Percentiles rank a stretch among this genome's conserved stretches.
Evolutionary conservation across 1,284 basidiomycete genomes (phyloP).

Genomic region (Cutaneotrichosporon sp.): DNA sequence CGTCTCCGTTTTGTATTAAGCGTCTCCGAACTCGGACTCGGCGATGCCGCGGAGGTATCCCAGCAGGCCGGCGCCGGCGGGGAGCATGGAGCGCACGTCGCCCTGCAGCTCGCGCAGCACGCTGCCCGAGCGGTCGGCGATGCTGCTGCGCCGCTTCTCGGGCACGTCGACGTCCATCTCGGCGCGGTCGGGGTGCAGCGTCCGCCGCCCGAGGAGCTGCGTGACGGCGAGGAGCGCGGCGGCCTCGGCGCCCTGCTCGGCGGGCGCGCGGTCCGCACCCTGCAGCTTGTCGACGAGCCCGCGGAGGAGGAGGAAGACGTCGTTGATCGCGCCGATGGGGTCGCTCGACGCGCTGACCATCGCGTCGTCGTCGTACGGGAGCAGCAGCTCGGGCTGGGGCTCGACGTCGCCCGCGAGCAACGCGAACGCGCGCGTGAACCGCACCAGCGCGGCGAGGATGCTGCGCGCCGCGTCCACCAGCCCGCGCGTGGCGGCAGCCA

Average conservation of each 20-base stretch:
- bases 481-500: slow-evolving; percentile 67
- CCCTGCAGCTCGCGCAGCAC: slow-evolving; percentile 66
- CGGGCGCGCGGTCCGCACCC: slow-evolving; percentile 63
- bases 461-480: slow-evolving; percentile 69
- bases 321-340: slow-evolving; percentile 57
- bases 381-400: slow-evolving; percentile 35
- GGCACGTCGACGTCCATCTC: slow-evolving; percentile 45
- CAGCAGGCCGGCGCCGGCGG: slow-evolving; percentile 56
- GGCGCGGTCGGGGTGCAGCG: slow-evolving; percentile 53
- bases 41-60: slow-evolving; percentile 64
- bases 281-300: slow-evolving; percentile 41
- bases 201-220: slow-evolving; percentile 59
- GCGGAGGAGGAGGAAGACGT: slow-evolving; percentile 67
- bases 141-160: slow-evolving; percentile 39
- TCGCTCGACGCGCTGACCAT: slow-evolving; percentile 27
- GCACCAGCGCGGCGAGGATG: slow-evolving; percentile 68
- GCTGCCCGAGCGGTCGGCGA: slow-evolving; percentile 7
- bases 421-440: slow-evolving; percentile 68
- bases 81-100: slow-evolving; percentile 67
- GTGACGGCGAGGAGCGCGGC: slow-evolving; percentile 45
- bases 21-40: slow-evolving; percentile 42
- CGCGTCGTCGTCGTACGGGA: slow-evolving; percentile 25
- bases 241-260: slow-evolving; percentile 40
- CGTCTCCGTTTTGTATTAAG: background rate
- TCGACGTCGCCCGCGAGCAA: slow-evolving; percentile 73